phyloP scores from a whole-genome alignment of 441 rosid species.

The Dalechampia spathulata region DNA sequence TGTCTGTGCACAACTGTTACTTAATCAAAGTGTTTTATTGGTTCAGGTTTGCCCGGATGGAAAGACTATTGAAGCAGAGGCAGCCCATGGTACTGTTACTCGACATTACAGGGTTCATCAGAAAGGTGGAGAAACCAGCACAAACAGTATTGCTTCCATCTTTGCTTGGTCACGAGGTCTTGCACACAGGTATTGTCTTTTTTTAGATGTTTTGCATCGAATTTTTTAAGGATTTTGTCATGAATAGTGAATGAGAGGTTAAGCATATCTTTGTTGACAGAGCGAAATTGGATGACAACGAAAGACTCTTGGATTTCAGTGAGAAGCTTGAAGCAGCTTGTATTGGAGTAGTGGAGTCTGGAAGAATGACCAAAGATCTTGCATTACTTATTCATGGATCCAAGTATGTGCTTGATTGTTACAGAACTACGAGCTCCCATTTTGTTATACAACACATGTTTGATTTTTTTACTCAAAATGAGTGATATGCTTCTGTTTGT shows the following conservation, averaged over 20 bases:
- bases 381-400: constrained; percentile 78
- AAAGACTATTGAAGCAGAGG: no score
- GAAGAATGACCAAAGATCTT: constrained; percentile 96
- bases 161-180: no score
- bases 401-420: constrained; percentile 37
- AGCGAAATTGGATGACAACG: constrained; percentile 78
- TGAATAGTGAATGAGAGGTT: neutral
- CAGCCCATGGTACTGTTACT: no score
- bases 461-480: neutral
- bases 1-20: no score
- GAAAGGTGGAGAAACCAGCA: no score
- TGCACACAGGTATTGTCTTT: no score
- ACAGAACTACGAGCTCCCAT: neutral
- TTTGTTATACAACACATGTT: neutral
- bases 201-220: neutral
- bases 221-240: neutral
- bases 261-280: constrained; percentile 24
- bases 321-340: constrained; percentile 85
- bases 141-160: no score
- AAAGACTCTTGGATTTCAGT: constrained; percentile 54
- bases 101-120: no score
- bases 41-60: no score
- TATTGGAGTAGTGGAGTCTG: constrained; percentile 64
- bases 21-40: no score
- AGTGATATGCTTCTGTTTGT: neutral